Conservation (phyloP, 169 alveolate species). For the Eimeria sp. region DNA sequence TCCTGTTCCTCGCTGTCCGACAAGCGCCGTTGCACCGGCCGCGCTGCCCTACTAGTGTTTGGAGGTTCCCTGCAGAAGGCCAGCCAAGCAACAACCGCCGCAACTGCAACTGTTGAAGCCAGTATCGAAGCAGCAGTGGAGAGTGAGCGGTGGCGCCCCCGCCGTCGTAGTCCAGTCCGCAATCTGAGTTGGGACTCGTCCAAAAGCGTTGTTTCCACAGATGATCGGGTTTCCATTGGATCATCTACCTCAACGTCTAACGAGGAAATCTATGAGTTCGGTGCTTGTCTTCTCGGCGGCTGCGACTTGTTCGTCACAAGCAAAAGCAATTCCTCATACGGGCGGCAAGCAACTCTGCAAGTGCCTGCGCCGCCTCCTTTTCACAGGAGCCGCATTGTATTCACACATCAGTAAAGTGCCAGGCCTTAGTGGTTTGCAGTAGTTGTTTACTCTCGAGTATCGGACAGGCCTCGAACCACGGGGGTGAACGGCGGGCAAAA, state of each 20-base stretch:
- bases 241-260: not conserved
- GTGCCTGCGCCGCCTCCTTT: too few species aligned
- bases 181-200: not conserved
- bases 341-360: not conserved
- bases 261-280: not conserved
- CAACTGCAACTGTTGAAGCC: conserved; percentile 6
- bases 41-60: not conserved
- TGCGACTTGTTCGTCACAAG: not conserved
- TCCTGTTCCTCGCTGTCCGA: not conserved
- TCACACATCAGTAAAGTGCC: too few species aligned
- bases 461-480: too few species aligned
- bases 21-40: conserved; percentile 7
- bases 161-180: not conserved
- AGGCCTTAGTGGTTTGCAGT: too few species aligned
- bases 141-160: not conserved
- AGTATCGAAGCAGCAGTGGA: not conserved
- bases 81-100: not conserved
- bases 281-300: not conserved
- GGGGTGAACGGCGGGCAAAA: too few species aligned
- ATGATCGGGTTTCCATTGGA: not conserved
- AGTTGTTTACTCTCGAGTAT: too few species aligned
- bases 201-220: not conserved
- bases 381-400: too few species aligned
- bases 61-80: not conserved
- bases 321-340: not conserved